Conservation (phyloP, 805 yeast genomes). For the Ogataea pignaliae region DNA sequence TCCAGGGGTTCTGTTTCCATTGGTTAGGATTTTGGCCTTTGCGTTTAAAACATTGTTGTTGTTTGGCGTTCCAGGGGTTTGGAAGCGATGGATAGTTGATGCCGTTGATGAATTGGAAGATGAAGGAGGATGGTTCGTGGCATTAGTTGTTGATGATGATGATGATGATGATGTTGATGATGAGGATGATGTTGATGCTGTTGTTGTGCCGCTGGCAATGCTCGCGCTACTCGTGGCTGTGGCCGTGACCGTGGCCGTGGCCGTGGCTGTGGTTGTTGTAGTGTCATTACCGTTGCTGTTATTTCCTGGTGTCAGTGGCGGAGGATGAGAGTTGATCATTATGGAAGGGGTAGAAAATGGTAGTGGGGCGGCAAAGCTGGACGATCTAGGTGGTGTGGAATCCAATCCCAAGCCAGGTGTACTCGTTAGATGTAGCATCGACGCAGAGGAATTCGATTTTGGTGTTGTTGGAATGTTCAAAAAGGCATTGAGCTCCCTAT, state of each 20-base stretch:
- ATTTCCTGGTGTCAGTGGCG: constrained; percentile 14
- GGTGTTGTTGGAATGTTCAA: constrained; percentile 28
- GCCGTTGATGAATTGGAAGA: not conserved
- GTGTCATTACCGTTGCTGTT: not conserved
- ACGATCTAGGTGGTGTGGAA: constrained; percentile 24
- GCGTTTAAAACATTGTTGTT: constrained; percentile 13
- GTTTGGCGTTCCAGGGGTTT: constrained; percentile 14
- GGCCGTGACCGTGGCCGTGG: constrained; percentile 1
- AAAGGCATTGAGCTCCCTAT: constrained; percentile 11
- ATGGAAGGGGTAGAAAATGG: constrained; percentile 22
- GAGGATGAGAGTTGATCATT: constrained; percentile 10
- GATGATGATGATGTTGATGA: too few relatives aligned
- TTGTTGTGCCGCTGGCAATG: too few relatives aligned
- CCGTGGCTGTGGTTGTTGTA: not conserved
- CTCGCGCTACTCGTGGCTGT: too few relatives aligned
- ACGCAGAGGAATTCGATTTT: constrained; percentile 16
- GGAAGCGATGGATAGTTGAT: constrained; percentile 3
- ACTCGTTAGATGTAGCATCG: constrained; percentile 11
- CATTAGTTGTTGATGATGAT: not conserved
- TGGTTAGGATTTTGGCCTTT: constrained; percentile 11
- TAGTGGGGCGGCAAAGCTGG: constrained; percentile 5
- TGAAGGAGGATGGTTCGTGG: not conserved
- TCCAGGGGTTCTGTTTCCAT: constrained; percentile 47
- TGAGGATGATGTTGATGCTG: too few relatives aligned
- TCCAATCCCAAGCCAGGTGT: constrained; percentile 22